phyloP scores from a whole-genome alignment of 2,329 filamentous ascomycete genomes.

The Aureobasidium namibiae region DNA sequence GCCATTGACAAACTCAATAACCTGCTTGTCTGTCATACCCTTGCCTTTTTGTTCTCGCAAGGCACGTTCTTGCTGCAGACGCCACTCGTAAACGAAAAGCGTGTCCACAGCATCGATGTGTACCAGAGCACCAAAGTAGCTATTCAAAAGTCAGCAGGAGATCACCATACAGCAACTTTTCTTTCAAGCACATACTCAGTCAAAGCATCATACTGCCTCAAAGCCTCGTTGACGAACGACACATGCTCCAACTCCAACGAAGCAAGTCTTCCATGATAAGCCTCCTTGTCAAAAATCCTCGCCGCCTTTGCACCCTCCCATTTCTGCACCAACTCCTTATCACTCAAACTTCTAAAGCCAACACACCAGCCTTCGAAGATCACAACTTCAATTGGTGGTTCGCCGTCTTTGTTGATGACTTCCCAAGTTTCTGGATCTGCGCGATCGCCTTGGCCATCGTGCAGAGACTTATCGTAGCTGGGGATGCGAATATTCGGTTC shows the following conservation, averaged over 20 bases:
- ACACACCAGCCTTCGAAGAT: conserved; percentile 90
- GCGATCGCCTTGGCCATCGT: conserved; percentile 68
- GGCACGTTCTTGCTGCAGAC: conserved; percentile 68
- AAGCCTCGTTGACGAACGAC: conserved; percentile 49
- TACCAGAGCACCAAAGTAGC: conserved; percentile 53
- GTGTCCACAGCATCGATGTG: conserved; percentile 66
- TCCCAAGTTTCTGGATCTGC: conserved; percentile 55
- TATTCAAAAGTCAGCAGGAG: conserved; percentile 17
- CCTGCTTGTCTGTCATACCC: conserved; percentile 77
- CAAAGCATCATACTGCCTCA: conserved; percentile 51
- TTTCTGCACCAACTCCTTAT: conserved; percentile 46
- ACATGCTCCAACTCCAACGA: conserved; percentile 49
- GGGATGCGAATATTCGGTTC: conserved; percentile 53
- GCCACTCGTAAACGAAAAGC: conserved; percentile 75
- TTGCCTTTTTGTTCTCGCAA: conserved; percentile 58
- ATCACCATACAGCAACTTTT: background rate
- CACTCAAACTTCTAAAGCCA: conserved; percentile 63
- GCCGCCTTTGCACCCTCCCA: conserved; percentile 44
- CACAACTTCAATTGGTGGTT: conserved; percentile 48
- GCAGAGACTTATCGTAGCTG: conserved; percentile 75
- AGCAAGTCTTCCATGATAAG: conserved; percentile 45
- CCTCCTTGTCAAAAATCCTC: conserved; percentile 33
- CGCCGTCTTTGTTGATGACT: conserved; percentile 44
- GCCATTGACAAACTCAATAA: conserved; percentile 65
- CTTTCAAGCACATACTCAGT: conserved; percentile 36